Evolutionary conservation across 2,329 filamentous ascomycete species (phyloP).

Genomic region (Ceratocystis lukuohia): DNA sequence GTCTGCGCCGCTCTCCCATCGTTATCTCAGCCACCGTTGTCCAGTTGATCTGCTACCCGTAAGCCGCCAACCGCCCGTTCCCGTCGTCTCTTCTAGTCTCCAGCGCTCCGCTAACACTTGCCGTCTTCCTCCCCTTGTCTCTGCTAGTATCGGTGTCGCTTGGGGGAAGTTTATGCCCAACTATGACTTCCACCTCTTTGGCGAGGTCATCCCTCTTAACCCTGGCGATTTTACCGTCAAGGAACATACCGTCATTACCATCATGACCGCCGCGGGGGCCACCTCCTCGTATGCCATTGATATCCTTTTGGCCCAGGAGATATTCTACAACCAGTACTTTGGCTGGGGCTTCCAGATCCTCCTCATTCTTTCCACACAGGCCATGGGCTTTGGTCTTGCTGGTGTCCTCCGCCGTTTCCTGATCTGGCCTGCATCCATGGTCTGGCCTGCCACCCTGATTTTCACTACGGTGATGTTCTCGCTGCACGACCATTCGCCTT

Average conservation of each 20-base stretch:
- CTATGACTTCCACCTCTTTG: conserved; percentile 26
- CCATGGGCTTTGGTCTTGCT: conserved; percentile 45
- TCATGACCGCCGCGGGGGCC: conserved; percentile 31
- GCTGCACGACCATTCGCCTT: conserved; percentile 33
- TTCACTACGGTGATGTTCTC: conserved; percentile 40
- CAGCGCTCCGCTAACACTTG: conserved; percentile 25
- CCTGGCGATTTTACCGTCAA: conserved; percentile 35
- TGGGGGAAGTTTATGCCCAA: conserved; percentile 28
- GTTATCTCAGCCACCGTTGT: conserved; percentile 40
- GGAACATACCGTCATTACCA: conserved; percentile 37
- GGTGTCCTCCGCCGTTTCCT: conserved; percentile 41
- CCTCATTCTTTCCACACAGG: conserved; percentile 40
- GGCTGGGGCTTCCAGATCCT: conserved; percentile 42
- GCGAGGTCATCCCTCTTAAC: conserved; percentile 27
- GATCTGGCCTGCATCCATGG: conserved; percentile 42
- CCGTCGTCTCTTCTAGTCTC: neutral
- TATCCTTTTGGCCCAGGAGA: conserved; percentile 36
- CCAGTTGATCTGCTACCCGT: conserved; percentile 41
- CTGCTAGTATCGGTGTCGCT: conserved; percentile 23
- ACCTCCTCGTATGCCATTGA: conserved; percentile 28
- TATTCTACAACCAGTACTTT: conserved; percentile 45
- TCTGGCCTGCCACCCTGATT: conserved; percentile 43
- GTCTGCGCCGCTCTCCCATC: conserved; percentile 37
- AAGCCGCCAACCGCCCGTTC: conserved; percentile 10
- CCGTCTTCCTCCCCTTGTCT: conserved; percentile 12